These are phyloP conservation scores for Micromonas pusilla DNA, from an alignment of 139 green algal genomes.

Conservation along the genomic window DNA sequence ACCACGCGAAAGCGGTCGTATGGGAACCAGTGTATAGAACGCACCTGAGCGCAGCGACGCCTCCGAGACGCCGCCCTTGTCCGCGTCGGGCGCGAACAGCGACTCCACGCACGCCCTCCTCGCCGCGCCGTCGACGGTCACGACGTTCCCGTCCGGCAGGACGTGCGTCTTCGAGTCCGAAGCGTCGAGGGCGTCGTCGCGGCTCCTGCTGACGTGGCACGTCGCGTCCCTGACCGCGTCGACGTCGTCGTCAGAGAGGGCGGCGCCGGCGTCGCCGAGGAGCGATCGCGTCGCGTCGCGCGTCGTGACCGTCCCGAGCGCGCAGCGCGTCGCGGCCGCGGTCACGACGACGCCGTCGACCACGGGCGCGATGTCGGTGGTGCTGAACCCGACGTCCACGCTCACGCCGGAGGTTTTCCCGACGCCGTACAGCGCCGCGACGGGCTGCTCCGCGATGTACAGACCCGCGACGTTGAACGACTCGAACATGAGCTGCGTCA, in stretches of 20 bases:
- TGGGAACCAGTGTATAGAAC: too few species aligned
- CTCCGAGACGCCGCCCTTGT: too few species aligned
- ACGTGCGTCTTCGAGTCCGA: not conserved
- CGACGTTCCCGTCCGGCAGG: not conserved
- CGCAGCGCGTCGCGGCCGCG: not conserved
- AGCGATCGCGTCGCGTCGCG: not conserved
- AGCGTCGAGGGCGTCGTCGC: not conserved
- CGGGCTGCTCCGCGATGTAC: constrained; percentile 47
- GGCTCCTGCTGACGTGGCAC: not conserved
- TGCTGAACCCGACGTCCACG: not conserved
- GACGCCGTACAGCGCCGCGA: constrained; percentile 43
- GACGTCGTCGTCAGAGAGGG: not conserved
- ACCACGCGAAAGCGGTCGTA: too few species aligned
- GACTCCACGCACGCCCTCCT: not conserved
- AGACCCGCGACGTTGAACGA: constrained; percentile 49
- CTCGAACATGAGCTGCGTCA: constrained; percentile 58
- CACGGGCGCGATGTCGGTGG: not conserved
- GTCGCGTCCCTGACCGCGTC: not conserved
- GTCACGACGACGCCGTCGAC: not conserved
- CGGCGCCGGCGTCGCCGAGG: not conserved
- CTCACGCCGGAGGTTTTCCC: constrained; percentile 38
- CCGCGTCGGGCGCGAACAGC: too few species aligned
- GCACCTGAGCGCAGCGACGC: too few species aligned
- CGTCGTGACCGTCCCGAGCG: too few species aligned
- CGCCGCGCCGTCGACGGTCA: not conserved